These are phyloP conservation scores for Dianthus caryophyllus DNA, from an alignment of 148 eudicot genomes.

Conservation along the genomic window DNA sequence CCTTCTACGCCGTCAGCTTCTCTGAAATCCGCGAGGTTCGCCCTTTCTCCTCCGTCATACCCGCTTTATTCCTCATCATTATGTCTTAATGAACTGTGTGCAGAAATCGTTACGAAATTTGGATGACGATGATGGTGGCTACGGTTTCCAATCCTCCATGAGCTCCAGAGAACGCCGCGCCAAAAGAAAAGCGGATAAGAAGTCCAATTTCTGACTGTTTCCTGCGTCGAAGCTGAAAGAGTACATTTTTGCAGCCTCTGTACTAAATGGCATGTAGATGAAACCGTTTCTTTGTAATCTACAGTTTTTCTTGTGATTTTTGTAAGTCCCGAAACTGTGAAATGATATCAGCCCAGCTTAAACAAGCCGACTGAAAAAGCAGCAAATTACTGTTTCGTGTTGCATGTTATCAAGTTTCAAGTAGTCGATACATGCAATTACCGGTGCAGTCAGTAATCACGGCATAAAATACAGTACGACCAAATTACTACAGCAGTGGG, in stretches of 20 bases:
- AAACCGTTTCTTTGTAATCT: background rate
- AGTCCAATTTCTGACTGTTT: slow-evolving; percentile 13
- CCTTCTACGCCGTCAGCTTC: slow-evolving; percentile 75
- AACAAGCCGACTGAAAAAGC: too few species aligned
- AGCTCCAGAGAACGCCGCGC: slow-evolving; percentile 65
- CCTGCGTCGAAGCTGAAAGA: too few species aligned
- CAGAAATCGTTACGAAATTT: slow-evolving; percentile 56
- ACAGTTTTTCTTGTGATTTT: too few species aligned
- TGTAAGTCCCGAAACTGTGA: too few species aligned
- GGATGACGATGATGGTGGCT: slow-evolving; percentile 41
- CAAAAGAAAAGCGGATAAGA: slow-evolving; percentile 45
- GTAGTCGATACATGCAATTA: too few species aligned
- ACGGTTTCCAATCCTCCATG: slow-evolving; percentile 38
- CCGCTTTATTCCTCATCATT: background rate
- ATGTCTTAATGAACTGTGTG: background rate
- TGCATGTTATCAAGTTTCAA: too few species aligned
- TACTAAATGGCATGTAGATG: background rate
- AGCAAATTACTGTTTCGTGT: too few species aligned
- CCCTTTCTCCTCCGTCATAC: background rate
- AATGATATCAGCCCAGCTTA: too few species aligned
- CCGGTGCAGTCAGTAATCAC: too few species aligned
- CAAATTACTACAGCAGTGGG: background rate
- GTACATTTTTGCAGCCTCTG: background rate
- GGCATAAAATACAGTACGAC: background rate
- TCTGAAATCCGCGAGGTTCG: slow-evolving; percentile 60